Evolutionary conservation across 805 yeast species (phyloP).

Genomic region (Starmerella bombi): DNA sequence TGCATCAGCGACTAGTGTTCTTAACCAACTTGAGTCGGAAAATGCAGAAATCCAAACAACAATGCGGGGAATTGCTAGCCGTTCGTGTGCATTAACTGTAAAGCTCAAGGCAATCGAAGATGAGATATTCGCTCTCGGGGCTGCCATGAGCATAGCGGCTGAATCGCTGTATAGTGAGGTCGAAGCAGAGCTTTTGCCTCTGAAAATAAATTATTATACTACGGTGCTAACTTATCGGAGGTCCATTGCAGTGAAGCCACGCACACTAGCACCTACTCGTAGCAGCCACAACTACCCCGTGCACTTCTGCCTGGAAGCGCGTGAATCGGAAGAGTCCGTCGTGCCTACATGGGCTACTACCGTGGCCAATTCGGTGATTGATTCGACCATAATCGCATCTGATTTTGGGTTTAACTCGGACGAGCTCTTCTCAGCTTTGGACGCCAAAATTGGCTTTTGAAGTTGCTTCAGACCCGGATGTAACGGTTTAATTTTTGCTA

Average conservation of each 20-base stretch:
- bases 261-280: too few species aligned
- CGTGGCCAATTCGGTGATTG: not conserved
- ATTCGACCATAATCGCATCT: not conserved
- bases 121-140: slow-evolving; percentile 5
- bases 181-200: slow-evolving; percentile 1
- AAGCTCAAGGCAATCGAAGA: slow-evolving; percentile 1
- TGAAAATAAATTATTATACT: too few species aligned
- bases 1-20: not conserved
- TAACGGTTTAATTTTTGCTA: too few species aligned
- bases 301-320: too few species aligned
- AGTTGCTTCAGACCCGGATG: not conserved
- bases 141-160: slow-evolving; percentile 9
- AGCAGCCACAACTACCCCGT: too few species aligned
- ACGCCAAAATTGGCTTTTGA: not conserved
- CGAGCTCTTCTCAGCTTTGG: not conserved
- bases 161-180: slow-evolving; percentile 6
- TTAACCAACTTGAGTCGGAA: slow-evolving; percentile 3
- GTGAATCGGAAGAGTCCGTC: too few species aligned
- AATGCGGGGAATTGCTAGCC: slow-evolving; percentile 9
- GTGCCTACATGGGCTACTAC: not conserved
- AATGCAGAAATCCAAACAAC: slow-evolving; percentile 1
- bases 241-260: too few species aligned
- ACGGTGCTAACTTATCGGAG: too few species aligned
- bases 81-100: slow-evolving; percentile 11
- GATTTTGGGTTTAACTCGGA: not conserved